phyloP scores from a whole-genome alignment of 1,284 basidiomycete species.

The Rhodotorula mucilaginosa region DNA sequence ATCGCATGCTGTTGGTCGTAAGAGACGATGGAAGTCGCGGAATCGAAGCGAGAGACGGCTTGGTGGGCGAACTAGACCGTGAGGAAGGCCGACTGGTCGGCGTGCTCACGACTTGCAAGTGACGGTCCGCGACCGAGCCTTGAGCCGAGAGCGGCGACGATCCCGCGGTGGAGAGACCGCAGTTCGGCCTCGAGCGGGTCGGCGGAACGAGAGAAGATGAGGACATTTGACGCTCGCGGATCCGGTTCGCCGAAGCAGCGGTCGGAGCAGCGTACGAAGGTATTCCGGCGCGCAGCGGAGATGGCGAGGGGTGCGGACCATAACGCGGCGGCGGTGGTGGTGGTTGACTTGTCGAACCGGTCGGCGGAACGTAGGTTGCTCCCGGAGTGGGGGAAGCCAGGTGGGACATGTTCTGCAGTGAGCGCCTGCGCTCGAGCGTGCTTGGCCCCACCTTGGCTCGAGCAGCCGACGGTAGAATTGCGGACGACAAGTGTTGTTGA shows the following conservation, averaged over 20 bases:
- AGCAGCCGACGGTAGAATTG: background rate
- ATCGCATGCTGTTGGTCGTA: background rate
- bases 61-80: conserved; percentile 49
- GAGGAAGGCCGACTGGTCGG: conserved; percentile 3
- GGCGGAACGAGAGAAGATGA: background rate
- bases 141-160: conserved; percentile 13
- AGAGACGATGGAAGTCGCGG: conserved; percentile 1
- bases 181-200: background rate
- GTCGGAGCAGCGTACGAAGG: conserved; percentile 33
- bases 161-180: conserved; percentile 2
- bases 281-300: background rate
- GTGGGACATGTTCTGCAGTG: conserved; percentile 23
- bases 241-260: conserved; percentile 19
- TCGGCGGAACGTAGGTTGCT: background rate
- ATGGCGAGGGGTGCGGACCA: background rate
- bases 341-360: background rate
- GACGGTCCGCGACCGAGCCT: background rate
- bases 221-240: conserved; percentile 19
- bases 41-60: conserved; percentile 49
- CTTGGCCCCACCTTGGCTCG: background rate
- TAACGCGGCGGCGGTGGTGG: background rate
- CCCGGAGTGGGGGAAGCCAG: background rate
- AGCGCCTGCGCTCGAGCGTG: conserved; percentile 23
- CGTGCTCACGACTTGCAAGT: background rate
- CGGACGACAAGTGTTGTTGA: conserved; percentile 14